These are phyloP conservation scores for Punctularia strigosozonata DNA, from an alignment of 768 basidiomycete species.

Conservation along the genomic window DNA sequence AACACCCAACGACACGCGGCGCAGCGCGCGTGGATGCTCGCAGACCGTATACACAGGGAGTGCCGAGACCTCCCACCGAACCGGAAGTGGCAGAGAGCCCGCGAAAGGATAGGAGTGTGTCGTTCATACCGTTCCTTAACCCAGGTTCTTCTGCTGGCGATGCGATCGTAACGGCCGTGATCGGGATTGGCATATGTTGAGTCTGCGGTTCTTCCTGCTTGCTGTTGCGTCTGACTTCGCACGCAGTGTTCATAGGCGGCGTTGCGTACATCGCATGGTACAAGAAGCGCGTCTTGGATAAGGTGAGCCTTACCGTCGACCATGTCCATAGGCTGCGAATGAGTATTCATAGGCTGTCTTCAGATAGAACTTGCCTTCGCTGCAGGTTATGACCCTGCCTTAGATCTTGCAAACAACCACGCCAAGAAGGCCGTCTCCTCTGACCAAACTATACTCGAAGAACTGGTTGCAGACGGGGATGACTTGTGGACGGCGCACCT, in stretches of 20 bases:
- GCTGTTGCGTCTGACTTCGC: too few species aligned
- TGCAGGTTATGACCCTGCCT: slow-evolving; percentile 73
- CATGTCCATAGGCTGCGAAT: not conserved
- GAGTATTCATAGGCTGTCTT: slow-evolving; percentile 3
- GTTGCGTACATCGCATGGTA: slow-evolving; percentile 69
- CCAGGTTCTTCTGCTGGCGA: too few species aligned
- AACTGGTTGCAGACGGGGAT: slow-evolving; percentile 24
- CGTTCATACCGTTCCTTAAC: too few species aligned
- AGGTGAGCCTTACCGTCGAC: slow-evolving; percentile 32
- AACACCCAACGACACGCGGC: too few species aligned
- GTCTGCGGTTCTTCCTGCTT: too few species aligned
- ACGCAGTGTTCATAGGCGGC: slow-evolving; percentile 64
- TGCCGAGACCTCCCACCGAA: too few species aligned
- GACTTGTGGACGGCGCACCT: slow-evolving; percentile 48
- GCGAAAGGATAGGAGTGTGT: too few species aligned
- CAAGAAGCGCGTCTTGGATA: slow-evolving; percentile 68
- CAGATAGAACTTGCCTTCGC: slow-evolving; percentile 74
- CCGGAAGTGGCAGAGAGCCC: too few species aligned
- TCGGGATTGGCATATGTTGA: too few species aligned
- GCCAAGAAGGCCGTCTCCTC: slow-evolving; percentile 21
- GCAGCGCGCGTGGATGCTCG: too few species aligned
- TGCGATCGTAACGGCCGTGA: too few species aligned
- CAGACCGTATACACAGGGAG: too few species aligned
- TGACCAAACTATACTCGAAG: slow-evolving; percentile 13
- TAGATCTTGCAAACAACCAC: slow-evolving; percentile 52